Evolutionary conservation across 179 eudicot species (phyloP).

Genomic region (Heliamphora ciliata): DNA sequence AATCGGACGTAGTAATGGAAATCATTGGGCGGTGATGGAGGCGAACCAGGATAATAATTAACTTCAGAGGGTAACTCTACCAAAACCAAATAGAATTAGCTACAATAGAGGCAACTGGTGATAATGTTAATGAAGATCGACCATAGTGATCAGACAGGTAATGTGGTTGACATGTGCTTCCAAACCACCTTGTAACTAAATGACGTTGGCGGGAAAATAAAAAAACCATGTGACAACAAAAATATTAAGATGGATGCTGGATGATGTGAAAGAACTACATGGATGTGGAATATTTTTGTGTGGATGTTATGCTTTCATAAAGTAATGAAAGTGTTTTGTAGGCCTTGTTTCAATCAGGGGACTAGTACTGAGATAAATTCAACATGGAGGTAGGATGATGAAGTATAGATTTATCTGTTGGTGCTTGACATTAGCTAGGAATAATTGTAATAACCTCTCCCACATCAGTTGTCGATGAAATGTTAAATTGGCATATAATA

Average conservation of each 20-base stretch:
- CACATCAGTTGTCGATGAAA: too few species aligned
- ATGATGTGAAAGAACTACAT: neutral
- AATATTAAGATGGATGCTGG: neutral
- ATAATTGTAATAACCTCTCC: too few species aligned
- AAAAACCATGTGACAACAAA: neutral
- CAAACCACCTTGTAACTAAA: neutral
- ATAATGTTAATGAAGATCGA: too few species aligned
- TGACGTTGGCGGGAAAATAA: neutral
- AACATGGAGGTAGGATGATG: neutral
- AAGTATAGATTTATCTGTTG: neutral
- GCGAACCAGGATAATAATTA: too few species aligned
- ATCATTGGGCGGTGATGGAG: too few species aligned
- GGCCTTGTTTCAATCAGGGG: neutral
- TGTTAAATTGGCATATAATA: too few species aligned
- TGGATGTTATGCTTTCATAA: neutral
- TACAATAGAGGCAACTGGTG: too few species aligned
- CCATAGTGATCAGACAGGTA: too few species aligned
- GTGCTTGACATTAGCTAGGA: neutral
- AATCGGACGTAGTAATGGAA: too few species aligned
- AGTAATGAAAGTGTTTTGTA: conserved; percentile 2
- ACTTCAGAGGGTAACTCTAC: too few species aligned
- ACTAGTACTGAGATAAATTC: neutral
- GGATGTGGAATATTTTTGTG: neutral
- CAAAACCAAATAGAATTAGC: too few species aligned
- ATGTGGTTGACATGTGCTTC: too few species aligned